Evolutionary conservation across 345 rosid species (phyloP).

Genomic region (Arabidopsis suecica): DNA sequence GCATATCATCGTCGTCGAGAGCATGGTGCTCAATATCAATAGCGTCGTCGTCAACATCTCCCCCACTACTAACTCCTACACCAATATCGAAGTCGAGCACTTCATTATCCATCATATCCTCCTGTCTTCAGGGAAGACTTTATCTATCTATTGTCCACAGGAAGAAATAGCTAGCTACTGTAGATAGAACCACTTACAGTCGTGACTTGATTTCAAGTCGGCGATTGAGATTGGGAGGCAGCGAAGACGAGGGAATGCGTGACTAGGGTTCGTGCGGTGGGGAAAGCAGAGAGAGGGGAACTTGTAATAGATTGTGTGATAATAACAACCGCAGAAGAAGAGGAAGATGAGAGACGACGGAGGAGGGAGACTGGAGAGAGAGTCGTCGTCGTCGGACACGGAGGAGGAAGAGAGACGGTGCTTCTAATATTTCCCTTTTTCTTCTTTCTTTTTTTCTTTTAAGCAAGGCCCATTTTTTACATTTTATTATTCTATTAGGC

Average conservation of each 20-base stretch:
- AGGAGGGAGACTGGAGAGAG: background rate
- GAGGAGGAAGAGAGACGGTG: conserved; percentile 3
- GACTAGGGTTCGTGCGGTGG: background rate
- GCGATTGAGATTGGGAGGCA: conserved; percentile 3
- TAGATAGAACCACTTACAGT: conserved; percentile 12
- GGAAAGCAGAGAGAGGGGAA: background rate
- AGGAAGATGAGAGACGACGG: background rate
- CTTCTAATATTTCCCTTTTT: background rate
- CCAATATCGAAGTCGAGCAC: conserved; percentile 55
- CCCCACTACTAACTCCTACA: conserved; percentile 50
- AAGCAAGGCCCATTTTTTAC: background rate
- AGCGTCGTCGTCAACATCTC: conserved; percentile 51
- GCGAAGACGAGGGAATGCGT: background rate
- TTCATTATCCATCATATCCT: conserved; percentile 45
- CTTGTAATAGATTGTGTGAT: background rate
- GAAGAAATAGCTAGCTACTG: background rate
- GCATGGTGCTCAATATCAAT: conserved; percentile 46
- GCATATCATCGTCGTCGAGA: conserved; percentile 51
- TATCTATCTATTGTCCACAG: background rate
- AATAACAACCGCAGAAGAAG: conserved; percentile 7
- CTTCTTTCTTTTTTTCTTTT: background rate
- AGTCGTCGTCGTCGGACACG: conserved; percentile 1
- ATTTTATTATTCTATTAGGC: too few species aligned
- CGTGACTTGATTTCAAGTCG: conserved; percentile 13
- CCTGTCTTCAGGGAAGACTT: background rate